Base-by-base conservation (phyloP, 768 basidiomycete species). In the Tylopilus rubrobrunneus region DNA sequence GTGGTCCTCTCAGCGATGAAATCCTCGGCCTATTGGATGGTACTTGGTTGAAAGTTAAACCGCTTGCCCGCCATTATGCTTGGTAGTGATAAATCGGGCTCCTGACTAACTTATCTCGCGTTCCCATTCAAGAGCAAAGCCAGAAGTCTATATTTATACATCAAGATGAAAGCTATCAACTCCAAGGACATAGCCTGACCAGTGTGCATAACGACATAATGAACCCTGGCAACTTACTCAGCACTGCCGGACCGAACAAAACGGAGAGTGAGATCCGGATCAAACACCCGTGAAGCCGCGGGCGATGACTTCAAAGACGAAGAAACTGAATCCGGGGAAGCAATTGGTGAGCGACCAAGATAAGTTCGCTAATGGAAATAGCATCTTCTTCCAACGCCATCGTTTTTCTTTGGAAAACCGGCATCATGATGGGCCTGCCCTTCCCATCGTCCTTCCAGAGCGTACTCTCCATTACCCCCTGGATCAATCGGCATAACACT, bases 321-420 rank as follows among this genome's bases (percentile, higher is more conserved):
- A 11, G 31, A 31, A 31, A 31, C 8, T 31, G 9, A 31, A 31
- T 31, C 8, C 11, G 7, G 31, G 9, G 31, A 31, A 31, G 8
- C 31, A 8, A 11, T 31, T 7, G 7, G 31, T 31, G 31, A 31
- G 31, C 5, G 31, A 11, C 31, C 31, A 31, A 11, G 14, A 53
- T 62, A 17, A 63, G 52, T 46, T 12, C 53, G 10, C 48, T 60
- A 27, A 67, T 25, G 25, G 25, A 25, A 66, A 42, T 69, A 56
- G 61, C n/a, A 8, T 49, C 48, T 34, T 41, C 40, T 19, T 33
- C 1, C 21, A 51, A 40, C 49, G n/a, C 19, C 39, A 15, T 12
- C 15, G 10, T 31, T 31, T 31, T 31, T 31, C 8, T 9, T 31
- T 11, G 19, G 34, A 28, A 40, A 45, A 28, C 45, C 25, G 25